These are phyloP conservation scores for Comarum palustre DNA, from an alignment of 306 rosid genomes.

Conservation along the genomic window DNA sequence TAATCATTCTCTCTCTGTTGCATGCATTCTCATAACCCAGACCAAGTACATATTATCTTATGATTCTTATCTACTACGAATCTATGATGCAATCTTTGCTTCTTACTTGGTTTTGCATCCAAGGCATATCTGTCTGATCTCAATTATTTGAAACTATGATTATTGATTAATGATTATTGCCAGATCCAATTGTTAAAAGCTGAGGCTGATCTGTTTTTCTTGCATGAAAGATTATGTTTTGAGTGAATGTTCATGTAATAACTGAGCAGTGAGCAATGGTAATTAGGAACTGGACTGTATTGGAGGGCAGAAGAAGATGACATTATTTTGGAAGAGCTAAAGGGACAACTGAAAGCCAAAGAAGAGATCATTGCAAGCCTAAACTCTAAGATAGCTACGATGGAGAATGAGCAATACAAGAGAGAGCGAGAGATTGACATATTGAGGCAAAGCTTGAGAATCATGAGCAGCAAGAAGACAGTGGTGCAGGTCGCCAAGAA, in stretches of 20 bases:
- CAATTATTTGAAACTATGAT: background rate
- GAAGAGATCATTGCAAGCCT: conserved; percentile 54
- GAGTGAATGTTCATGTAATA: background rate
- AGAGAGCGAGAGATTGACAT: conserved; percentile 75
- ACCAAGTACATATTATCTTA: background rate
- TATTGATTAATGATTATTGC: background rate
- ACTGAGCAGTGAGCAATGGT: background rate
- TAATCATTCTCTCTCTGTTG: conserved; percentile 3
- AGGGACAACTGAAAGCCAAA: conserved; percentile 52
- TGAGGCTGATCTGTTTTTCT: background rate
- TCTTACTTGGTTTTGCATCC: background rate
- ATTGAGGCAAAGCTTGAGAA: conserved; percentile 82
- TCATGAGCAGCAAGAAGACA: conserved; percentile 55
- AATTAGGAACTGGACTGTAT: conserved; percentile 55
- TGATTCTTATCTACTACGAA: background rate
- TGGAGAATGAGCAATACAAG: conserved; percentile 56
- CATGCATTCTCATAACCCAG: background rate
- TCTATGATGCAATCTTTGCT: background rate
- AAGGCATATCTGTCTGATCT: conserved; percentile 7
- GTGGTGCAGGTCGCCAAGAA: conserved; percentile 29
- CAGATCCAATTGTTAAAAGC: background rate
- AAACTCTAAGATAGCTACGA: conserved; percentile 39
- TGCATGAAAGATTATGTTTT: background rate
- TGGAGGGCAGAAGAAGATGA: conserved; percentile 77
- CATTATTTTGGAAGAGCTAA: conserved; percentile 53